Base-by-base conservation (phyloP, 1,284 basidiomycete genomes). In the Sporisorium iseilematis-ciliati region DNA sequence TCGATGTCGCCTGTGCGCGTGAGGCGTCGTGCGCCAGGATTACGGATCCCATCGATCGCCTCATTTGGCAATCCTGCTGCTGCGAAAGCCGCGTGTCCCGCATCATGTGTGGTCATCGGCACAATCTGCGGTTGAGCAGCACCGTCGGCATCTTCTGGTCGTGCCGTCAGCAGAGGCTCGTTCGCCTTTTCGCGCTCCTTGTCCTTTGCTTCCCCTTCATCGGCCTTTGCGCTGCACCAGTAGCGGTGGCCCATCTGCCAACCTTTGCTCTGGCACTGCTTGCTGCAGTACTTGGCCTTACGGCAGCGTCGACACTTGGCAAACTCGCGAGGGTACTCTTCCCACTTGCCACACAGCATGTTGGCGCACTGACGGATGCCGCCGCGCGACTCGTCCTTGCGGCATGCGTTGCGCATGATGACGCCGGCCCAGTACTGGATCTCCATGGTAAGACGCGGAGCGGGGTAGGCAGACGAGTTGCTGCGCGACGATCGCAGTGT, bases 341-440 rank as follows among this genome's bases (percentile, higher is more conserved):
- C 96, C 97, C 96, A 98, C 78, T 90, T 90, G 0, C 96, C 96
- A 81, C 97, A 99, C 20, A 67, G 57, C 65, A 89, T 98, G 85
- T 97, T 97, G 5, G 97, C 97, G 88, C 96, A 99, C 86, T 98
- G 97, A 65, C 96, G 88, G 73, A 98, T 95, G 4, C 97, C 97
- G 67, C 94, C 94, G 48, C 92, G 88, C 23, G 75, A 71, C 70
- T 97, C 95, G 83, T 99, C 96, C 88, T 99, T 99, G 84, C 96
- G 89, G 87, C 96, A 99, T 7, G 97, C 96, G 84, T 99, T 99
- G 57, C 97, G 90, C 96, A 99, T 99, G 82, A 98, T 97, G 14
- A 98, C 96, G 4, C 95, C 95, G 0, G 96, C 96, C 97, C 96
- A 99, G 84, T 97, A 98, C 87, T 98, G 94, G 55, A 99, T 97